Evolutionary conservation across 192 early-diverging fungal species (phyloP), one percentile per base, ranked within the genome.

Genomic region (Backusella luteola): DNA sequence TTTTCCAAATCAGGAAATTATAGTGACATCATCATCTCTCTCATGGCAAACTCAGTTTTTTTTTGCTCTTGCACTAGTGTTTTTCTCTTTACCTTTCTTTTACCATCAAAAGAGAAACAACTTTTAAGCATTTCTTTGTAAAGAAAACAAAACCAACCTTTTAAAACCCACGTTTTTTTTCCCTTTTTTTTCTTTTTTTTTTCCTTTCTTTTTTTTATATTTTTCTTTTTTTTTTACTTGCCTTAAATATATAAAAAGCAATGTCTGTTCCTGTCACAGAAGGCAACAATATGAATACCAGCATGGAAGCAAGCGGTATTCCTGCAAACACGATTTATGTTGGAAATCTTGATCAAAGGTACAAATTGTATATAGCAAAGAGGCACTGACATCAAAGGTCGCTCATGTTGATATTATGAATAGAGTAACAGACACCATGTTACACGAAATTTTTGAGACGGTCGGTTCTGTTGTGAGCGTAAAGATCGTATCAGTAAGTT

Each of bases 401-500:
- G 1, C 14, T 34, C 36, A 6, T 38, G 34, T 6, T 26, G 2
- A 32, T 32, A 32, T 32, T 32, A 32, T 63, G 34, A n/a, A 26
- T 66, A 79, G 77, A 46, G 77, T 79, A 35, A 79, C 77, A 41
- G 77, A 79, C 7, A 68, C 46, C 26, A 79, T 79, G 77, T 44
- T 97, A 68, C 86, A 87, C 63, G 91, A 95, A 73, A 86, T 96
- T 66, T 97, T 97, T 84, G 78, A 85, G 14, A 79, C 90, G 2
- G 81, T 85, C 3, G 87, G 91, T 46, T 85, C 89, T 29, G 90
- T 90, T 14, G 85, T 86, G 53, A 84, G 76, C 41, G 88, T 94
- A 71, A 97, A 96, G 85, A 93, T 97, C 73, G 91, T 97, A 76
- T 83, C 88, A 56, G 91, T 93, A 79, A 89, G 88, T 79, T 88